Percentiles rank a stretch among this genome's conserved stretches.
phyloP scores from a whole-genome alignment of 352 stramenopile genomes.

The Globisporangium nagaii region DNA sequence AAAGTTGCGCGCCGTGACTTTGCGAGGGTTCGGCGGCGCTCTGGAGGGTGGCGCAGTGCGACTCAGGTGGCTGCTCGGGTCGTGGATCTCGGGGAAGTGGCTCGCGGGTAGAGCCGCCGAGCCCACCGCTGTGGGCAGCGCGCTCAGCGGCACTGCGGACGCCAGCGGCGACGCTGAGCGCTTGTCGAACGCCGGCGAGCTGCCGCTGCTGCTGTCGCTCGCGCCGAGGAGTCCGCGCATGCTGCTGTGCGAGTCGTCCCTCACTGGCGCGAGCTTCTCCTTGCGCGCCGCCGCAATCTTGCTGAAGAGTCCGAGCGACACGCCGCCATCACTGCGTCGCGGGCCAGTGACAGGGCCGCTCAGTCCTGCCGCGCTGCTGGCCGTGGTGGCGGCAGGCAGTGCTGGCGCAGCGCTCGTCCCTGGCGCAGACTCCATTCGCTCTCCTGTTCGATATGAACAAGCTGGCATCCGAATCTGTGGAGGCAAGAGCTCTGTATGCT shows the following conservation, averaged over 20 bases:
- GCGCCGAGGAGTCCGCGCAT: not conserved
- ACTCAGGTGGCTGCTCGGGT: conserved; percentile 9
- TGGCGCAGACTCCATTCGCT: not conserved
- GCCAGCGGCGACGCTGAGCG: not conserved
- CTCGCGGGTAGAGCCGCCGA: conserved; percentile 5
- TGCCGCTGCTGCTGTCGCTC: not conserved
- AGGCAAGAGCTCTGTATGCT: no score
- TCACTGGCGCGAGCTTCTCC: conserved; percentile 40
- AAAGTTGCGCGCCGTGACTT: conserved; percentile 28
- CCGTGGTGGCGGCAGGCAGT: not conserved
- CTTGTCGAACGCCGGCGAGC: not conserved
- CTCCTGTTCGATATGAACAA: not conserved
- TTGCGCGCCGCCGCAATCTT: conserved; percentile 71
- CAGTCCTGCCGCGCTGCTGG: not conserved
- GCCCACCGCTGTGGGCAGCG: not conserved
- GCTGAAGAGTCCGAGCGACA: conserved; percentile 62
- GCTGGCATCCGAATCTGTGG: no score
- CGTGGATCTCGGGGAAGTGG: conserved; percentile 52
- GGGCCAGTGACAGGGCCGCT: not conserved
- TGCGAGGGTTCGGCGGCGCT: conserved; percentile 21
- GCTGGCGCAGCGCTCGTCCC: not conserved
- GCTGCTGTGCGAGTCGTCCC: conserved; percentile 3
- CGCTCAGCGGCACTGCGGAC: not conserved
- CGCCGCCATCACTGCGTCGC: conserved; percentile 25
- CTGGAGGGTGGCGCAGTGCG: not conserved